A percentile compares a stretch with the other conserved stretches of the same genome.
phyloP scores from a whole-genome alignment of 305 asterid genomes.

The Rubia tinctorum region DNA sequence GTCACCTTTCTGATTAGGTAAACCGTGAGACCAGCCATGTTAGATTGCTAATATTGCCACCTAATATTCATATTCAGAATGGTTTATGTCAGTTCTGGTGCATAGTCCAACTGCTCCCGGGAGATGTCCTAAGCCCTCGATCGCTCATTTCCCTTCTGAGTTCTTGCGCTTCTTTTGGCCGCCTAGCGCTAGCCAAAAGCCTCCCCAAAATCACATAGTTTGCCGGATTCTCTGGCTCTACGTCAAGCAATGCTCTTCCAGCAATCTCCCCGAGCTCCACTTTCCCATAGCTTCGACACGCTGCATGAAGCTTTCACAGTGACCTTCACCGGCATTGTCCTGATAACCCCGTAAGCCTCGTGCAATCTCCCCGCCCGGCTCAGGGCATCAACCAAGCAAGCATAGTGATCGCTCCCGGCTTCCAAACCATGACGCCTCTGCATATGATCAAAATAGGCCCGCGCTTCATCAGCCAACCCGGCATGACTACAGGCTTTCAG shows the following conservation, averaged over 20 bases:
- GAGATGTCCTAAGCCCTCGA: slow-evolving; percentile 34
- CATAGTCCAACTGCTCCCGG: slow-evolving; percentile 45
- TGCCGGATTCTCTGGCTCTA: slow-evolving; percentile 48
- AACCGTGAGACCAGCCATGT: too few relatives aligned
- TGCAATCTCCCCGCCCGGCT: slow-evolving; percentile 40
- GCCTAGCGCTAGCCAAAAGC: slow-evolving; percentile 34
- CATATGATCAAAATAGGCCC: slow-evolving; percentile 29
- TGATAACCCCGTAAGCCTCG: slow-evolving; percentile 42
- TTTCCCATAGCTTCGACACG: slow-evolving; percentile 48
- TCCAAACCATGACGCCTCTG: slow-evolving; percentile 26
- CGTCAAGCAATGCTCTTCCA: slow-evolving; percentile 37
- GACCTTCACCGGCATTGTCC: slow-evolving; percentile 36
- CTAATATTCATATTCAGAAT: too few relatives aligned
- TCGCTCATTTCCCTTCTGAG: slow-evolving; percentile 38
- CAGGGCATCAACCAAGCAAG: slow-evolving; percentile 50
- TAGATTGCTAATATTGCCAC: too few relatives aligned
- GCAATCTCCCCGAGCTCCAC: slow-evolving; percentile 44
- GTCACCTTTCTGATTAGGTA: too few relatives aligned
- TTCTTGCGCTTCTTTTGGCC: slow-evolving; percentile 29
- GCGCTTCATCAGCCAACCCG: slow-evolving; percentile 45
- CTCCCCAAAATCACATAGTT: slow-evolving; percentile 38
- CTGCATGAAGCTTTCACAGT: slow-evolving; percentile 45
- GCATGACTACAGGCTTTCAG: slow-evolving; percentile 52
- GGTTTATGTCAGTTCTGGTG: slow-evolving; percentile 2
- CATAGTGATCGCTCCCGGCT: slow-evolving; percentile 42